These are phyloP conservation scores for Echria macrotheca DNA, from an alignment of 495 filamentous ascomycete species.

Conservation along the genomic window DNA sequence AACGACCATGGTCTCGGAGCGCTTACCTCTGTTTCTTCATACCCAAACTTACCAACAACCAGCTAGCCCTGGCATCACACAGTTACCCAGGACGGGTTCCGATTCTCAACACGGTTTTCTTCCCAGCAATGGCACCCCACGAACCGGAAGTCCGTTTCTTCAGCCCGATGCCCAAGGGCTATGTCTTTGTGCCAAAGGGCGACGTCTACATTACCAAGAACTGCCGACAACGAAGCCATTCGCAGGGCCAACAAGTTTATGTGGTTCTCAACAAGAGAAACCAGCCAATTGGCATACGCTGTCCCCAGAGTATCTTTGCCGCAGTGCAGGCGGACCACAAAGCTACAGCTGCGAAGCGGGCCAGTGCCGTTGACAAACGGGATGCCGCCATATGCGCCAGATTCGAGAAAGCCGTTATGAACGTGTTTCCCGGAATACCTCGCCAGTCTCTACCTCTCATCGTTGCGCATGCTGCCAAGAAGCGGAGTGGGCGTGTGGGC, in stretches of 20 bases:
- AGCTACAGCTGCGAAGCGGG: conserved; percentile 25
- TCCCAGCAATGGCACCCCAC: too few relatives aligned
- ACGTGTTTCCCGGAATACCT: conserved; percentile 29
- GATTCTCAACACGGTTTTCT: too few relatives aligned
- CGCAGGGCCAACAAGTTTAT: conserved; percentile 25
- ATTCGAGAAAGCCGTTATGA: conserved; percentile 22
- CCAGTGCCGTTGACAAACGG: conserved; percentile 19
- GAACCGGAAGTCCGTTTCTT: conserved; percentile 17
- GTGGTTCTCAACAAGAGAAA: conserved; percentile 24
- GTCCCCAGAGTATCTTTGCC: conserved; percentile 26
- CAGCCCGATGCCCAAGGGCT: conserved; percentile 26
- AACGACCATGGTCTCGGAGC: too few relatives aligned
- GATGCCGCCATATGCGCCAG: conserved; percentile 23
- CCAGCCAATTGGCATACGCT: conserved; percentile 31
- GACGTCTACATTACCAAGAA: conserved; percentile 33
- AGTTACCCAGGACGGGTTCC: too few relatives aligned
- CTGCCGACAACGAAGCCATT: conserved; percentile 32
- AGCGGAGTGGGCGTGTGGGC: conserved; percentile 32
- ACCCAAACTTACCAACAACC: too few relatives aligned
- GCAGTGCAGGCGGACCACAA: conserved; percentile 20
- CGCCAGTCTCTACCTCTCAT: conserved; percentile 15
- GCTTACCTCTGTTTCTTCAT: too few relatives aligned
- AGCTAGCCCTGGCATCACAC: too few relatives aligned
- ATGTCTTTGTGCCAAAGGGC: conserved; percentile 34
- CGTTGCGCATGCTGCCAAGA: conserved; percentile 26